Evolutionary conservation across 768 basidiomycete genomes (phyloP), one percentile per base, ranked within the genome.

Genomic region (Pleurotus djamor): DNA sequence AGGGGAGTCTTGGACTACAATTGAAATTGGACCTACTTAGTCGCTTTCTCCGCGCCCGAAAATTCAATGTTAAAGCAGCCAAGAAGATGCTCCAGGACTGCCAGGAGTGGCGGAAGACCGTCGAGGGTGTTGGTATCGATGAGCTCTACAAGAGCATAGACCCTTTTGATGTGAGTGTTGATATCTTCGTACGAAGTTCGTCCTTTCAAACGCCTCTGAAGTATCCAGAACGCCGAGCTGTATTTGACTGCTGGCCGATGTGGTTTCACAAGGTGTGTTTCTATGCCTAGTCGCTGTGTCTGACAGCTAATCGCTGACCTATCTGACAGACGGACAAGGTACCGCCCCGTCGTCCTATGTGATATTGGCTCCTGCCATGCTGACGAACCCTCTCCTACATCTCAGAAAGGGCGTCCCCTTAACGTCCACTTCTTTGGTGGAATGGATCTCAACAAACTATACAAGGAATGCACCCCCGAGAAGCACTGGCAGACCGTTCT

Each of bases 211-310:
- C 21, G 21, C 21, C 4, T 9, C 33, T 36, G 47, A 52, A 92
- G 89, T 92, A 85, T 65, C 87, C 87, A 1, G 87, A 84, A 62
- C 83, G 89, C 47, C 79, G 83, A 54, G 79, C 80, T 0, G 83
- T 91, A 5, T 89, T 90, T 63, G 83, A 88, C 55, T 85, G 82
- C 61, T 92, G 89, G 89, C 88, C 88, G 3, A 82, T 91, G 76
- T 90, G 82, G 75, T 91, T 88, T 64, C 89, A 92, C 70, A 91
- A 90, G 76, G 88, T 83, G 52, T 28, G 21, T 28, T 28, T 1
- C 21, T 28, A 28, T 28, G 21, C 21, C 21, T 3, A 28, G 21
- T 28, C 21, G 21, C 1, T 28, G 21, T 28, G 21, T 28, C 3
- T 3, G 3, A 28, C 21, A 1, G 21, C 21, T 28, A 28, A 28